Evolutionary conservation across 306 rosid species (phyloP).

Genomic region (Cucurbita ficifolia): DNA sequence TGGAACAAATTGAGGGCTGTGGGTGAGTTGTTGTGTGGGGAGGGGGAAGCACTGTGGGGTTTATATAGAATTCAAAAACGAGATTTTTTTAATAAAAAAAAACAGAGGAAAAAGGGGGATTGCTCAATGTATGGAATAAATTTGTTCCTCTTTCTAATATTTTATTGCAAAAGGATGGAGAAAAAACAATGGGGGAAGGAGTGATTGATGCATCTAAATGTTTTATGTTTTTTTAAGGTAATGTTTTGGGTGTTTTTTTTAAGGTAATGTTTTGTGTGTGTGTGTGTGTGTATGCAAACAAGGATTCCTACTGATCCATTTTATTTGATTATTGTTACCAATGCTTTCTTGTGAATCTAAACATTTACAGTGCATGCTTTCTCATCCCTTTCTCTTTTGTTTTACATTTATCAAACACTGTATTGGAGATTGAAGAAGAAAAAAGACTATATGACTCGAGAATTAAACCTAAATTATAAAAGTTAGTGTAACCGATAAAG

Average conservation of each 20-base stretch:
- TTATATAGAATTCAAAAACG: slow-evolving; percentile 42
- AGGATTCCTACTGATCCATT: slow-evolving; percentile 20
- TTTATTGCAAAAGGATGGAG: slow-evolving; percentile 27
- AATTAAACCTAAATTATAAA: no score
- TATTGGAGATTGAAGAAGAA: no score
- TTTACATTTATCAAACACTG: no score
- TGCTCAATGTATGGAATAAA: no score
- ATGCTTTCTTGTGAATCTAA: slow-evolving; percentile 49
- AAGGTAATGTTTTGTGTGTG: background rate
- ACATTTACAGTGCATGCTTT: slow-evolving; percentile 9
- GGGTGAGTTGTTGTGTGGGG: slow-evolving; percentile 20
- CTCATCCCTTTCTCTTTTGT: background rate
- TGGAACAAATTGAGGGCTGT: slow-evolving; percentile 9
- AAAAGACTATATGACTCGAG: no score
- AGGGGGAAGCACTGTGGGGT: slow-evolving; percentile 15
- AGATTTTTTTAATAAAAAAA: background rate
- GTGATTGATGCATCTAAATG: background rate
- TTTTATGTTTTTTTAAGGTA: no score
- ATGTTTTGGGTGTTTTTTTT: no score
- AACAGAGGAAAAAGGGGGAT: no score
- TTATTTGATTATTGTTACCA: slow-evolving; percentile 32
- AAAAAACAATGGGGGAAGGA: background rate
- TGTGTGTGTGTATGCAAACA: slow-evolving; percentile 16
- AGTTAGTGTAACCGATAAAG: no score
- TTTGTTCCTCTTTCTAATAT: slow-evolving; percentile 34